Base-by-base conservation (phyloP, 2,329 filamentous ascomycete genomes). In the Talaromyces pinophilus region DNA sequence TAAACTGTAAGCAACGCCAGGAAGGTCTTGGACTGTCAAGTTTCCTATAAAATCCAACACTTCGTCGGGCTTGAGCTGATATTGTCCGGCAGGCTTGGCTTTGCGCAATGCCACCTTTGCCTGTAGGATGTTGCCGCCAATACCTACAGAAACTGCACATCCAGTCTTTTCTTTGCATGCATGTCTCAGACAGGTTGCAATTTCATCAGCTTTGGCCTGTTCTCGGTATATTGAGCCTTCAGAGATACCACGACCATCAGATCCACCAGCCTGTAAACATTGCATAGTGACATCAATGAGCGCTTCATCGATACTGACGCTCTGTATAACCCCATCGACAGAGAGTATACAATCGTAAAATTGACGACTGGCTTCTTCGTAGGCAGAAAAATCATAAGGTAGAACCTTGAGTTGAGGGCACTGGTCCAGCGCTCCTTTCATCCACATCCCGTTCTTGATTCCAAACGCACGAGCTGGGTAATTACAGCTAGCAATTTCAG, bases 371-470 rank as follows among this genome's bases (percentile, higher is more conserved):
- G 93, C 92, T 67, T 93, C 90, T 81, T 99, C 95, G 71, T 99
- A 99, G 0, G 89, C 94, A 1, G 91, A 90, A 74, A 98, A 99
- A 74, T 99, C 93, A 72, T 99, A 99, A 0, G 93, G 92, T n/a
- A 99, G 76, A 1, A 98, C 89, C 71, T 96, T 93, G 19, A 99
- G 82, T 25, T 92, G 87, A 0, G 94, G 90, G 74, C 93, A 99
- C 19, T 95, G 78, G 70, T 95, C 90, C 67, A 90, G 83, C 0
- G 95, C 95, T 40, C 86, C 85, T 76, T 94, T 96, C 94, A 99
- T 98, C 95, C 96, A 99, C 95, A 98, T 99, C 44, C 96, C 96
- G 71, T 99, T 99, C 75, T 93, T 97, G 64, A 99, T 85, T 0
- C 94, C 94, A 71, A 89, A 95, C 38, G 87, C 85, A 44, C 95